Conservation (phyloP, 768 basidiomycete species). For the Cystobasidiopsis lactophilus region DNA sequence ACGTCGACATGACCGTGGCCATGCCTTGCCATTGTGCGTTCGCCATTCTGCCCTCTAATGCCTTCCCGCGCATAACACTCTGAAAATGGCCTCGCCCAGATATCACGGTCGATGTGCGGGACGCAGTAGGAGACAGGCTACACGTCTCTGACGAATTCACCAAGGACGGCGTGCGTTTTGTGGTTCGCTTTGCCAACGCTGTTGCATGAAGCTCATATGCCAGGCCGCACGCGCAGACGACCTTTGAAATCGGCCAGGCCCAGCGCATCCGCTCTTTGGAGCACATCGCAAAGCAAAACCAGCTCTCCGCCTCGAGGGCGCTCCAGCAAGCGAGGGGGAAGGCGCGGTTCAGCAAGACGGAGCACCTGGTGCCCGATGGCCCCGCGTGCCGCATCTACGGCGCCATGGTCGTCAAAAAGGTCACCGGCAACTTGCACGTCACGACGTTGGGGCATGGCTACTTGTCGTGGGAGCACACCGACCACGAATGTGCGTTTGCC, state of each 20-base stretch:
- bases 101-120: slow-evolving; percentile 68
- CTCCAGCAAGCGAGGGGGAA: slow-evolving; percentile 11
- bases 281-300: neutral
- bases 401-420: slow-evolving; percentile 59
- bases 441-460: slow-evolving; percentile 93
- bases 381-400: slow-evolving; percentile 73
- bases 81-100: slow-evolving; percentile 29
- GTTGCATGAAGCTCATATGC: slow-evolving; percentile 2
- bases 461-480: slow-evolving; percentile 60
- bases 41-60: too few relatives aligned
- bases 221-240: slow-evolving; percentile 33
- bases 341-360: slow-evolving; percentile 42
- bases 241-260: slow-evolving; percentile 65
- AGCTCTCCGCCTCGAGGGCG: slow-evolving; percentile 1
- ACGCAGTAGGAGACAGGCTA: slow-evolving; percentile 79
- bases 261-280: slow-evolving; percentile 37
- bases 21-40: slow-evolving; percentile 79
- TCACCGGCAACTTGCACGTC: slow-evolving; percentile 83
- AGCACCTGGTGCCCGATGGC: slow-evolving; percentile 42
- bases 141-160: slow-evolving; percentile 57
- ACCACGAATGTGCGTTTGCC: slow-evolving; percentile 47
- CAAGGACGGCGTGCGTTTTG: slow-evolving; percentile 53
- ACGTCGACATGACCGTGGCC: slow-evolving; percentile 76
- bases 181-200: neutral
- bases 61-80: neutral